These are phyloP conservation scores for Quercus cerris DNA, from an alignment of 306 rosid genomes.

Conservation along the genomic window DNA sequence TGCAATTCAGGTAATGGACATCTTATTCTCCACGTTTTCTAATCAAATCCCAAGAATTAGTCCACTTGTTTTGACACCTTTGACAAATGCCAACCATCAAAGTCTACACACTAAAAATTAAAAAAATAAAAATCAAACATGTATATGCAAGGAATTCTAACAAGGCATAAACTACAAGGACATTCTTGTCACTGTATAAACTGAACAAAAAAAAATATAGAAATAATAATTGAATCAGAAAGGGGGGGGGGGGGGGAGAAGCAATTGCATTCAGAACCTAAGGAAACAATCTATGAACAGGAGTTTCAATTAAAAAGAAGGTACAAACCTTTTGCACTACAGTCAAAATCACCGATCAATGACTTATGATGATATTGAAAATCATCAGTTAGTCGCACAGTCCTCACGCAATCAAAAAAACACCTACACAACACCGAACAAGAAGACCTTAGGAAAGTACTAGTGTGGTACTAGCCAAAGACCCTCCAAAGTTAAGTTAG, in stretches of 20 bases:
- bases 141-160: neutral
- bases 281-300: neutral
- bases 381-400: too few species aligned
- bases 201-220: neutral
- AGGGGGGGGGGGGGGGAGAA: neutral
- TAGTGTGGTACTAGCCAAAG: too few species aligned
- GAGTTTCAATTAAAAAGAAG: neutral
- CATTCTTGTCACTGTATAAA: neutral
- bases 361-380: neutral
- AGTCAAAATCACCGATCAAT: slow-evolving; percentile 43
- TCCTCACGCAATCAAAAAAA: too few species aligned
- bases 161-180: neutral
- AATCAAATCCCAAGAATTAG: neutral
- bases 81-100: neutral
- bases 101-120: neutral
- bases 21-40: neutral
- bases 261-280: neutral
- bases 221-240: neutral
- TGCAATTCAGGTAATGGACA: neutral
- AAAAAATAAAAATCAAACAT: neutral
- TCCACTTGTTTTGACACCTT: neutral
- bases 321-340: slow-evolving; percentile 53
- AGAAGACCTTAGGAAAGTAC: too few species aligned
- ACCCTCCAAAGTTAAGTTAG: too few species aligned
- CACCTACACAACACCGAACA: too few species aligned